Base-by-base conservation (phyloP, 805 yeast genomes). In the Sungouiella blattae region DNA sequence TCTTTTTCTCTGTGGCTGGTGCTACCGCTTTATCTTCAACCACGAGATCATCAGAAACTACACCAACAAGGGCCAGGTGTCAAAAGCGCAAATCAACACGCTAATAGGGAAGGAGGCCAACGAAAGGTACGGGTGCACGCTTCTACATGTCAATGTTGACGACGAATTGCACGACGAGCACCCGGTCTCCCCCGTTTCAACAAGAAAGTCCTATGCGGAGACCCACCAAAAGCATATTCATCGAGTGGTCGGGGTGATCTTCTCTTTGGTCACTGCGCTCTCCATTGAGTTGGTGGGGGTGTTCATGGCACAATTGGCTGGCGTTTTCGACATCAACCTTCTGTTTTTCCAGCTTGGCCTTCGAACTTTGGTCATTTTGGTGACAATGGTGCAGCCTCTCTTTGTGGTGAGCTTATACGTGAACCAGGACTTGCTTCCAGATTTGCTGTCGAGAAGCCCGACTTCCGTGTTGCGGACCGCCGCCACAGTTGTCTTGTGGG, bases 361-460 rank as follows among this genome's bases (percentile, higher is more conserved):
- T 18, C 57, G 65, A 26, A 32, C 53, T 6, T 49, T 73, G 28
- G 64, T 70, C 20, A 33, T 70, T 7, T 49, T 69, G 5, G 55
- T 73, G 14, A 57, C 69, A 2, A 55, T 69, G 14, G 39, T 69
- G n/a, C 61, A 64, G 30, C 81, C 81, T n/a, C 58, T 64, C 20
- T 39, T 64, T 17, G 53, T 64, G 4, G 46, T 67, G 11, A 55
- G 55, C 34, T 49, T 65, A 27, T 47, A 56, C 21, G 37, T 64
- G 11, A 54, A 49, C 40, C 60, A 60, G 34, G 56, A 52, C 12
- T 22, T 61, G 13, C 23, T 46, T 7, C 64, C 64, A 3, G 15
- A 26, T 21, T 28, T 26, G 14, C 26, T 11, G 14, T 22, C 23
- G 14, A 18, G 26, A 7, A 28, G 41, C 30, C 31, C 39, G 20